Base-by-base conservation (phyloP, 306 rosid species). In the Pterocarpus santalinus region DNA sequence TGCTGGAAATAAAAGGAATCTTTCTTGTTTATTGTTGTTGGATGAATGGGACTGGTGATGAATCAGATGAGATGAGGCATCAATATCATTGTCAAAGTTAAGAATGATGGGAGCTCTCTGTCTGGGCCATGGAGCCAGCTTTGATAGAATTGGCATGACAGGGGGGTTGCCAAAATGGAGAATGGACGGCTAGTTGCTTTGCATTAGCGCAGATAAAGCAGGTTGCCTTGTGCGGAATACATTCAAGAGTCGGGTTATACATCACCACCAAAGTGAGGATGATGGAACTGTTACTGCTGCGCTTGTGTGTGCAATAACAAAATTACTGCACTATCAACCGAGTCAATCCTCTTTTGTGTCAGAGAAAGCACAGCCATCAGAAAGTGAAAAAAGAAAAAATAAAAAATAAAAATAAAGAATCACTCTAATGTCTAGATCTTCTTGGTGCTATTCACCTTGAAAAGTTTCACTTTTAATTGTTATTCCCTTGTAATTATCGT, bases 1-100 rank as follows among this genome's bases (percentile, higher is more conserved):
- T 86, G 82, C 78, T 63, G 80, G 67, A 76, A 75, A 85, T 85
- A 88, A 86, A 81, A 71, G 57, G 80, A 63, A 65, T 86, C 75
- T 56, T 73, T 86, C 65, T 55, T 69, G 65, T 71, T 6, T 34
- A 4, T 4, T n/a, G 0, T 63, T n/a, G 5, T 55, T 63, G 47
- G 66, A 35, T 68, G 87, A 83, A 52, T 80, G 68, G 28, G 58
- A 80, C 52, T 60, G 15, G 65, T 43, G 53, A 47, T 47, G n/a
- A 11, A 43, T 43, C 1, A 1, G 47, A 43, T 43, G 53, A 47
- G 53, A 55, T n/a, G 81, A 75, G 57, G 8, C 30, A 80, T 47
- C 15, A 47, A 47, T 47, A 47, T 81, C 82, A 8, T 77, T 81
- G 77, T 85, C 80, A 80, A 69, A 70, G 6, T 74, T 64, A 67